Evolutionary conservation across 1,284 basidiomycete genomes (phyloP).

Genomic region (Retiboletus flavoniger): DNA sequence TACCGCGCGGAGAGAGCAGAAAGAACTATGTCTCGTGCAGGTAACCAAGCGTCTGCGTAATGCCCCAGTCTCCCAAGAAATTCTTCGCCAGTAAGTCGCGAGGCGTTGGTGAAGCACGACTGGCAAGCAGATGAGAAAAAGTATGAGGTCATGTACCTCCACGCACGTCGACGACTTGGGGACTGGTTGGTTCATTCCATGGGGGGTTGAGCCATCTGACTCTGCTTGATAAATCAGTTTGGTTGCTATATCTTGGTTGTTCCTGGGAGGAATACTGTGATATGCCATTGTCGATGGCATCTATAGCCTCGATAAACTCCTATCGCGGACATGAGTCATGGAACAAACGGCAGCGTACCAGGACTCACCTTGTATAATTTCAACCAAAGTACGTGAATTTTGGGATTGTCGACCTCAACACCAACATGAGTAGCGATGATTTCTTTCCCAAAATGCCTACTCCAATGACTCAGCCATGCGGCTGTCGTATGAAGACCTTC

Average conservation of each 20-base stretch:
- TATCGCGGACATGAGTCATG: conserved; percentile 30
- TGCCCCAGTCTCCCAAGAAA: conserved; percentile 82
- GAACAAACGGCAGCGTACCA: not conserved
- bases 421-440: conserved; percentile 73
- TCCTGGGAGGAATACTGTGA: conserved; percentile 67
- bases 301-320: conserved; percentile 94
- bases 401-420: conserved; percentile 53
- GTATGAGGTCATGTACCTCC: not conserved
- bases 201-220: conserved; percentile 82
- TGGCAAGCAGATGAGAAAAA: conserved; percentile 32
- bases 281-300: conserved; percentile 96
- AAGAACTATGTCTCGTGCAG: conserved; percentile 82
- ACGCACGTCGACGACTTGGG: conserved; percentile 67
- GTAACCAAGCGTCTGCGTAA: conserved; percentile 88
- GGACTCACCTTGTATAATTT: conserved; percentile 77
- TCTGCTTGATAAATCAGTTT: conserved; percentile 81
- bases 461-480: conserved; percentile 8
- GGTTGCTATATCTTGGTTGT: conserved; percentile 67
- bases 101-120: conserved; percentile 80
- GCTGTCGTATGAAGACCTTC: not conserved
- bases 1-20: conserved; percentile 65
- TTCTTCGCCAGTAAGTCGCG: conserved; percentile 81
- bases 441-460: conserved; percentile 89
- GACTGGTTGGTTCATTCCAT: conserved; percentile 81
- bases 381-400: conserved; percentile 76